Conservation (phyloP, 2,329 filamentous ascomycete species). For the Penicillium decumbens region DNA sequence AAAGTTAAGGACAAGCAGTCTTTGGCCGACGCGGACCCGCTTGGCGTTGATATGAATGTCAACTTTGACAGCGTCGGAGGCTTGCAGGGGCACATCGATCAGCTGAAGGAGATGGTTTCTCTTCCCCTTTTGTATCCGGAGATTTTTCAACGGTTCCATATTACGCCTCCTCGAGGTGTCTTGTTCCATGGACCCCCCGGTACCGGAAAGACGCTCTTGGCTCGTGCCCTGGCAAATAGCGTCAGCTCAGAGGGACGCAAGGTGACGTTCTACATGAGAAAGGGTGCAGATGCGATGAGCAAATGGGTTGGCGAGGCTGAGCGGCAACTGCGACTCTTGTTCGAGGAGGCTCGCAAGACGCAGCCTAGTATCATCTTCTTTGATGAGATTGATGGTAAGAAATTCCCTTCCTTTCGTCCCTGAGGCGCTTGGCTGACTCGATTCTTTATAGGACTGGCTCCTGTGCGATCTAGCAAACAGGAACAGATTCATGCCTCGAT, state of each 20-base stretch:
- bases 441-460: constrained; percentile 59
- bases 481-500: constrained; percentile 99
- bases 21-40: constrained; percentile 85
- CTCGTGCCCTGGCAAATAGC: constrained; percentile 84
- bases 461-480: constrained; percentile 94
- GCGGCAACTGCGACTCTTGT: constrained; percentile 84
- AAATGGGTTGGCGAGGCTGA: constrained; percentile 99
- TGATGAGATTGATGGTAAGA: constrained; percentile 86
- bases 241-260: constrained; percentile 85
- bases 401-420: neutral
- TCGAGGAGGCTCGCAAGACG: constrained; percentile 90
- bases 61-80: constrained; percentile 94
- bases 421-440: constrained; percentile 7
- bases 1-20: constrained; percentile 91
- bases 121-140: constrained; percentile 92
- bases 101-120: constrained; percentile 98
- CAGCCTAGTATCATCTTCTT: constrained; percentile 99
- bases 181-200: constrained; percentile 95
- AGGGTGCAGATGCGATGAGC: constrained; percentile 92
- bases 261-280: constrained; percentile 99
- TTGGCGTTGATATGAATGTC: constrained; percentile 87
- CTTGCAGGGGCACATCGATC: constrained; percentile 87
- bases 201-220: constrained; percentile 95
- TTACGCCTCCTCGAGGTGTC: constrained; percentile 90
- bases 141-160: constrained; percentile 83